Base-by-base conservation (phyloP, 148 eudicot species). In the Dianthus caryophyllus region DNA sequence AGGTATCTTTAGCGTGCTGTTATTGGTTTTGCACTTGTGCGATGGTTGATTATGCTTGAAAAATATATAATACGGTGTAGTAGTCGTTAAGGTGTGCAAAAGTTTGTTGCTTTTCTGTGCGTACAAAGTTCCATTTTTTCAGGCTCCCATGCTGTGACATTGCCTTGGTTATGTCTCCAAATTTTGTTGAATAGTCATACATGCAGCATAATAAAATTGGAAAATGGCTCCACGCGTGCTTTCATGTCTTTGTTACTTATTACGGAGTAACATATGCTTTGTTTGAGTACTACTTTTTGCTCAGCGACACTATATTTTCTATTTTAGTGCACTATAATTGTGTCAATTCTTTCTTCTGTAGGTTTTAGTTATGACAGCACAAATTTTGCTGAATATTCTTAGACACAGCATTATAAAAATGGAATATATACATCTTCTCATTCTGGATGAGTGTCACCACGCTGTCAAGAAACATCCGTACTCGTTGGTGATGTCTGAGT, bases 401-500 rank as follows among this genome's bases (percentile, higher is more conserved):
- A 90, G 99, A 67, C 99, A 94, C 69, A 94, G 99, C 81, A 94
- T 94, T 72, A 81, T 94, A 51, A 94, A 84, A 78, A 94, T 94
- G 99, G 99, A 94, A 71, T 78, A 80, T 43, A 90, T 94, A 38
- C 79, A 88, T 83, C 90, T 94, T 57, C 92, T 94, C 65, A 88
- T 94, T 76, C 77, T 94, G 82, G 99, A 94, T 71, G 99, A 94
- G 79, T 94, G 99, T 67, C 99, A 94, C 80, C 99, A 94, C 86
- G 99, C 99, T 71, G 97, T 94, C 77, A 94, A 94, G 83, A 94
- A 94, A 72, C 99, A 94, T 85, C 99, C 99, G n/a, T 94, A 90
- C 78, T 94, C 99, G 50, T 72, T 94, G 43, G 97, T 94, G 68
- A 94, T 94, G 99, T 94, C 99, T 66, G 99, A 94, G 78, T 90